Evolutionary conservation across 805 yeast genomes (phyloP).

Genomic region (Tetrapisispora fleetii): DNA sequence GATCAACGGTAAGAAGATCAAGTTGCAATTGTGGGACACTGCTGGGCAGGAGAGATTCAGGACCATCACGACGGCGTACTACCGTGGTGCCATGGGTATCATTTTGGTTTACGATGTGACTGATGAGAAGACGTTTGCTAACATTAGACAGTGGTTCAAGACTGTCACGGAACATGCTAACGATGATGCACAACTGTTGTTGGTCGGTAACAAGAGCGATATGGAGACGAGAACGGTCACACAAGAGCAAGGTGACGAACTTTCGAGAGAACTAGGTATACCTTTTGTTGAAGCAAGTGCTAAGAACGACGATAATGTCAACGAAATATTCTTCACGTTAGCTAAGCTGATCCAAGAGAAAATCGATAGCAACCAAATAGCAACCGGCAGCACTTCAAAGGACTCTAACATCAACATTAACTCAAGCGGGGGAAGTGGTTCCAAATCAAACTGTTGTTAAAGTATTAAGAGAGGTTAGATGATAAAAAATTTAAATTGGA

Average conservation of each 20-base stretch:
- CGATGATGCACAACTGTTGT: conserved; percentile 86
- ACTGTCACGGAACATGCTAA: conserved; percentile 95
- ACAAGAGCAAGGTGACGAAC: conserved; percentile 79
- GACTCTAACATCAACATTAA: conserved; percentile 29
- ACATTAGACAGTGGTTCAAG: conserved; percentile 89
- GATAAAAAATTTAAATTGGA: too few relatives aligned
- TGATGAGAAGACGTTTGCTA: conserved; percentile 84
- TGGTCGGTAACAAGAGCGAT: conserved; percentile 95
- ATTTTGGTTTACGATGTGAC: conserved; percentile 77
- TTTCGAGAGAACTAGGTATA: conserved; percentile 77
- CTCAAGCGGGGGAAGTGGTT: conserved; percentile 39
- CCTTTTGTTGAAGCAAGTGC: conserved; percentile 97
- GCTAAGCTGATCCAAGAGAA: conserved; percentile 82
- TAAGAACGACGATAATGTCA: conserved; percentile 85
- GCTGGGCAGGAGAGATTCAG: conserved; percentile 97
- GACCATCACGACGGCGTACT: conserved; percentile 87
- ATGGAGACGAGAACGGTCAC: conserved; percentile 80
- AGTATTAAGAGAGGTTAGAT: not conserved
- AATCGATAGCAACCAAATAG: conserved; percentile 40
- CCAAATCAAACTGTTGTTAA: conserved; percentile 46
- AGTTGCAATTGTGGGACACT: conserved; percentile 94
- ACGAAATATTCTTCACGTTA: conserved; percentile 80
- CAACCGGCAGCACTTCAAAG: conserved; percentile 48
- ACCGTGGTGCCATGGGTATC: conserved; percentile 85
- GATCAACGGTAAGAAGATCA: conserved; percentile 83